These are phyloP conservation scores for Alternaria longipes DNA, from an alignment of 2,329 filamentous ascomycete genomes.

Conservation along the genomic window DNA sequence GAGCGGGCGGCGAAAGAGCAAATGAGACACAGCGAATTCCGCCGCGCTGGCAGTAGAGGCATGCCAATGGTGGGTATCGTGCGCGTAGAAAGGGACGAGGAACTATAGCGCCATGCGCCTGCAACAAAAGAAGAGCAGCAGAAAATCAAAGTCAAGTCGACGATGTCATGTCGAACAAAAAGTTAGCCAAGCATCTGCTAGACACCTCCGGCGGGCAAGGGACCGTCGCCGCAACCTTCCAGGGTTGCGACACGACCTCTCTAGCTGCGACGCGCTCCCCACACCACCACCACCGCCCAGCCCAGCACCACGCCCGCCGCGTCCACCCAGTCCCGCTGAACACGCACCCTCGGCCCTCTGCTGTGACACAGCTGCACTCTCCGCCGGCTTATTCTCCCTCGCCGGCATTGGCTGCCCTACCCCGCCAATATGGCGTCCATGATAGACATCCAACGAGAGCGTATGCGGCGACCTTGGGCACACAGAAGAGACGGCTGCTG, in stretches of 20 bases:
- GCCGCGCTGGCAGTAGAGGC: conserved; percentile 39
- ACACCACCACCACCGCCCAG: conserved; percentile 15
- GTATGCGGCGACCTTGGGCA: conserved; percentile 53
- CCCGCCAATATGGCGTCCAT: conserved; percentile 79
- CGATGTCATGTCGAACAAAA: conserved; percentile 35
- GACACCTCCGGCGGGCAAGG: conserved; percentile 24
- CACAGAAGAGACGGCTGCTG: conserved; percentile 14
- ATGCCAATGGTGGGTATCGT: conserved; percentile 28
- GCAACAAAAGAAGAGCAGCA: neutral
- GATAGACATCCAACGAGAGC: conserved; percentile 82
- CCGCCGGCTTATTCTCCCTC: neutral
- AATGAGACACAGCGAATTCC: conserved; percentile 51
- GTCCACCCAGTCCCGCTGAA: neutral
- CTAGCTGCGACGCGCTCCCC: conserved; percentile 32
- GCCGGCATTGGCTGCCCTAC: conserved; percentile 31
- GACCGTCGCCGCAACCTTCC: conserved; percentile 18
- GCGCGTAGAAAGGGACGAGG: neutral
- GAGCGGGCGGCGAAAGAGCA: conserved; percentile 49
- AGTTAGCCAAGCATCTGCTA: conserved; percentile 29
- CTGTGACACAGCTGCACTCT: conserved; percentile 5
- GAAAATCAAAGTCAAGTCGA: neutral
- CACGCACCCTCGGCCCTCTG: neutral
- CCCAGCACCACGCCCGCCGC: neutral
- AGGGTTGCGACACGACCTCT: conserved; percentile 18
- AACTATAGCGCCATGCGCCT: conserved; percentile 4